Evolutionary conservation across 2,329 filamentous ascomycete genomes (phyloP), one percentile per base, ranked within the genome.

Genomic region (Colletotrichum tamarilloi): DNA sequence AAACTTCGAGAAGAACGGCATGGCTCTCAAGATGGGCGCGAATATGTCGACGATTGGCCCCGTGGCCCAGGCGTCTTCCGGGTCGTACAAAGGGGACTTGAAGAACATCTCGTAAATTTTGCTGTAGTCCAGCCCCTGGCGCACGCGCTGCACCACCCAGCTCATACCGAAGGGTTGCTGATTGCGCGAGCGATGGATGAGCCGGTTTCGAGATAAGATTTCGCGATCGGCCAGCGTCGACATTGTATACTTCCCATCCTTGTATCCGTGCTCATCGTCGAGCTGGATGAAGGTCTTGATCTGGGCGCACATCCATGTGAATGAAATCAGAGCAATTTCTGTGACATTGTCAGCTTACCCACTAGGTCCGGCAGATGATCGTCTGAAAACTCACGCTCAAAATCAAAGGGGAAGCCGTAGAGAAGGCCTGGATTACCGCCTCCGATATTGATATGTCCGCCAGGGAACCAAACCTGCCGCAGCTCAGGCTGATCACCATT

Each of bases 291-390:
- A 49, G 0, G 3, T 16, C 8, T 22, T 35, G 35, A 67, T 57
- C 19, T 67, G 58, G 6, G 63, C 74, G 32, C 66, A 75, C 73
- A 75, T 75, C 74, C 73, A 75, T 2, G 74, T 52, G 35, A 75
- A 75, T 2, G 73, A 73, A 24, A 75, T 73, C 24, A 73, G 63
- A 6, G 73, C 65, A 26, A 75, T 56, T 56, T 75, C 73, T 75
- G 4, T 6, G n/a, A 22, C 19, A 19, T 4, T 8, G 38, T 24
- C 12, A 49, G 57, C 53, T 11, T 57, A n/a, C 22, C 11, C 6
- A 32, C 30, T 32, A 32, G 30, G 30, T 11, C 30, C 30, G 30
- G 30, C 9, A 32, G 30, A 32, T 32, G 30, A 32, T 11, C 9
- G 7, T 11, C 8, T 32, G 30, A 32, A 11, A 1, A 32, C 30